phyloP scores from a whole-genome alignment of 2,329 filamentous ascomycete species.

The Aspergillus sp. region DNA sequence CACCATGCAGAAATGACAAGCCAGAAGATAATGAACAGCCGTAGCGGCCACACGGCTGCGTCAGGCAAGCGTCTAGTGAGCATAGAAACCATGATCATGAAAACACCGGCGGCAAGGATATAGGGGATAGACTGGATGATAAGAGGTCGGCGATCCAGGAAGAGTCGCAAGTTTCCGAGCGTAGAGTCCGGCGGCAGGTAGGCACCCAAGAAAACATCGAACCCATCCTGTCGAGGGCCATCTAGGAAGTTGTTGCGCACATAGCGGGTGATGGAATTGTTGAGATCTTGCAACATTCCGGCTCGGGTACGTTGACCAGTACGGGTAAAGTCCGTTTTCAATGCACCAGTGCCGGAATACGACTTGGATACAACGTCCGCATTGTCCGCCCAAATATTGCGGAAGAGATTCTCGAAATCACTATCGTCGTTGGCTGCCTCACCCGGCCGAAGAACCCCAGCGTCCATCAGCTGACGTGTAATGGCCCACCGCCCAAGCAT shows the following conservation, averaged over 20 bases:
- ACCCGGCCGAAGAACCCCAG: conserved; percentile 73
- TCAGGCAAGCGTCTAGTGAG: conserved; percentile 71
- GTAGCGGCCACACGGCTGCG: conserved; percentile 73
- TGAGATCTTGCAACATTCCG: conserved; percentile 81
- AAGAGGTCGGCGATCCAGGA: conserved; percentile 79
- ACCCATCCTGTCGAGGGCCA: conserved; percentile 90
- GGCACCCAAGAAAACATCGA: conserved; percentile 86
- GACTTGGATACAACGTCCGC: conserved; percentile 90
- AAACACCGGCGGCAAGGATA: conserved; percentile 77
- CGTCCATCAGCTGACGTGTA: conserved; percentile 81
- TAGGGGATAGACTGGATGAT: conserved; percentile 94
- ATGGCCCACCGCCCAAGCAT: conserved; percentile 90
- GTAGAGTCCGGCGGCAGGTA: conserved; percentile 73
- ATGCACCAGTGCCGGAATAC: conserved; percentile 92
- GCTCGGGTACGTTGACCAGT: conserved; percentile 82
- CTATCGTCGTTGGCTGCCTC: conserved; percentile 76
- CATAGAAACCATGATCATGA: conserved; percentile 73
- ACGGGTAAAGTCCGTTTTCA: conserved; percentile 98
- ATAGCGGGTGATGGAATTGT: conserved; percentile 85
- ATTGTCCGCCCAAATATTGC: conserved; percentile 98
- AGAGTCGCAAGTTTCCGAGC: conserved; percentile 70
- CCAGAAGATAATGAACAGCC: conserved; percentile 80
- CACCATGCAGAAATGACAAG: conserved; percentile 67
- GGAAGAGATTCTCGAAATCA: conserved; percentile 85
- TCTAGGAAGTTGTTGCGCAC: conserved; percentile 92